These are phyloP conservation scores for Phytophthora ramorum DNA, from an alignment of 352 stramenopile genomes.

Conservation along the genomic window DNA sequence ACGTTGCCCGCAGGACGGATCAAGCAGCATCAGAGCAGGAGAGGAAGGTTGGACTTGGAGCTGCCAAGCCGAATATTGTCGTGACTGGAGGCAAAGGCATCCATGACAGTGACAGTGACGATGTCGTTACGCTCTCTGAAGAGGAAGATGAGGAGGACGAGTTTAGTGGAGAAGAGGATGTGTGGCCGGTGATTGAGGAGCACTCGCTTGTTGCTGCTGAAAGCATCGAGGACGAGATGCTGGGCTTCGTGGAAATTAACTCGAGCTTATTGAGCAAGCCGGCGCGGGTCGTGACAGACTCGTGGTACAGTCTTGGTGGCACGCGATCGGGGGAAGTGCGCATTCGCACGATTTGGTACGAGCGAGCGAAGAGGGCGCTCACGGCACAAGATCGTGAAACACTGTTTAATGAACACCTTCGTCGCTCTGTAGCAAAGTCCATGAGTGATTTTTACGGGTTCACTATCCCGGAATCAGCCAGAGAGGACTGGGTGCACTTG, in stretches of 20 bases:
- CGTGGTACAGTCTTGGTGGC: conserved; percentile 64
- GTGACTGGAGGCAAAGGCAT: conserved; percentile 26
- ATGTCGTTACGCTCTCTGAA: conserved; percentile 54
- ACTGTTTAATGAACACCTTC: conserved; percentile 45
- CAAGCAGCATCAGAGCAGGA: conserved; percentile 8
- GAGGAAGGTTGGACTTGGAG: conserved; percentile 7
- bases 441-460: conserved; percentile 77
- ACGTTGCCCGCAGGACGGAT: neutral
- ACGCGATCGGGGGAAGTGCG: conserved; percentile 67
- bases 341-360: conserved; percentile 63
- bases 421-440: conserved; percentile 24
- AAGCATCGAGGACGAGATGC: conserved; percentile 46
- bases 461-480: conserved; percentile 47
- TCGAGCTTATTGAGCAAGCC: conserved; percentile 44
- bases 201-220: conserved; percentile 1
- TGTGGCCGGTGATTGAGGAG: conserved; percentile 22
- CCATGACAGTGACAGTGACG: conserved; percentile 57
- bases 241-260: conserved; percentile 67
- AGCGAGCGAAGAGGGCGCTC: conserved; percentile 21
- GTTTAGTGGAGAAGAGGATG: conserved; percentile 26
- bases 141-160: conserved; percentile 50
- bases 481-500: conserved; percentile 65
- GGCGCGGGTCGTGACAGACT: conserved; percentile 50
- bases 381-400: conserved; percentile 36
- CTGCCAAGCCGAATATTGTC: conserved; percentile 17